Evolutionary conservation across 805 yeast genomes (phyloP), one percentile per base, ranked within the genome.

Genomic region (Suhomyces xylopsoci): DNA sequence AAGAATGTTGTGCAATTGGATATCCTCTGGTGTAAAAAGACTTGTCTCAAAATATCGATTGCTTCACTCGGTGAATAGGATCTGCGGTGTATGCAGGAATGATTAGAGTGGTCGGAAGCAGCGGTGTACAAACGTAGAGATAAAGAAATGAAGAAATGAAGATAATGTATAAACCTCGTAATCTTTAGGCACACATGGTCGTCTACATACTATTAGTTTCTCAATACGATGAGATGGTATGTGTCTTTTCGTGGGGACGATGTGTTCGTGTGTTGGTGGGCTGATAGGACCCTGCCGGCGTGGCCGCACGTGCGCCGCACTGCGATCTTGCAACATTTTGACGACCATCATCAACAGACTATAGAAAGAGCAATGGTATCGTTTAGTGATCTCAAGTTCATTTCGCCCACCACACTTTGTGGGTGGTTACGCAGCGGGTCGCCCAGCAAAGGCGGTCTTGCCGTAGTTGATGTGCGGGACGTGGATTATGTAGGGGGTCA

Each of bases 401-500:
- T 84, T 7, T 79, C 76, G 20, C 77, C 84, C 1, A 19, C 42
- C 3, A 67, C 77, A 0, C 70, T 83, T 28, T 66, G 76, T 36
- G 51, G 67, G 8, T 82, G 87, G 87, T 63, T 82, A 30, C 51
- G 57, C 2, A 75, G 77, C 4, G 63, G 66, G 7, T 63, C 76
- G 1, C 69, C 77, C 6, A 71, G 75, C 1, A 62, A 65, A 7
- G 75, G 78, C 3, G 64, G 62, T 8, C 80, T 83, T 55, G 72
- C 78, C 0, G 80, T 92, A 2, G 79, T 93, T 1, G 98, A 92
- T 61, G 97, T 93, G 2, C 78, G 98, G 50, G 97, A 92, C 51
- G 77, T 81, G 7, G 97, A 93, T 67, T 81, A 79, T 63, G 66
- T 86, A 41, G 97, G 97, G 1, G 90, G 96, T 30, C 90, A 87